These are phyloP conservation scores for Austropuccinia psidii DNA, from an alignment of 1,284 basidiomycete species.

Conservation along the genomic window DNA sequence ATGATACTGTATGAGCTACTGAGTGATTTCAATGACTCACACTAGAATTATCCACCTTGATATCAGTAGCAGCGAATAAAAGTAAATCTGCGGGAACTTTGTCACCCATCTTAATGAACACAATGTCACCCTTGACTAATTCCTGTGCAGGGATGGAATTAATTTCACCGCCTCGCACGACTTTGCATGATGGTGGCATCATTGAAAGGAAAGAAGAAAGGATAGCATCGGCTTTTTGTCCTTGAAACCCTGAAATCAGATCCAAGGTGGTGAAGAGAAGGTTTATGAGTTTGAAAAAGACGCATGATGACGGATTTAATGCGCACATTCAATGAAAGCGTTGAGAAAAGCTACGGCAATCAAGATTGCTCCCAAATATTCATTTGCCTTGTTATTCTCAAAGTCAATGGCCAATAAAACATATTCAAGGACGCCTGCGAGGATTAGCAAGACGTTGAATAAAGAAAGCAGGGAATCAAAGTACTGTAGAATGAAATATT, in stretches of 20 bases:
- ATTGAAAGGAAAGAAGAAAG: slow-evolving; percentile 62
- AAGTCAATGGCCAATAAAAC: slow-evolving; percentile 59
- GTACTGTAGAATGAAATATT: slow-evolving; percentile 47
- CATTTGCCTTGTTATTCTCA: slow-evolving; percentile 59
- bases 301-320: background rate
- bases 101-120: slow-evolving; percentile 59
- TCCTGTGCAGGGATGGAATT: slow-evolving; percentile 57
- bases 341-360: slow-evolving; percentile 63
- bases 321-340: slow-evolving; percentile 58
- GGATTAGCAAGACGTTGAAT: slow-evolving; percentile 59
- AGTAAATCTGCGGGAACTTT: slow-evolving; percentile 63
- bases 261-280: slow-evolving; percentile 46
- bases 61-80: slow-evolving; percentile 55
- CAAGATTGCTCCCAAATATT: slow-evolving; percentile 62
- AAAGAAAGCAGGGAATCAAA: slow-evolving; percentile 58
- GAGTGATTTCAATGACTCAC: background rate
- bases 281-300: slow-evolving; percentile 42
- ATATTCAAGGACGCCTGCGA: slow-evolving; percentile 55
- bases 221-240: slow-evolving; percentile 56
- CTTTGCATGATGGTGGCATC: slow-evolving; percentile 61
- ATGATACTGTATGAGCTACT: background rate
- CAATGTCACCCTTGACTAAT: slow-evolving; percentile 62
- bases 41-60: slow-evolving; percentile 64
- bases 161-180: slow-evolving; percentile 58
- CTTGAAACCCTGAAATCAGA: slow-evolving; percentile 36